Evolutionary conservation across 2,329 filamentous ascomycete genomes (phyloP).

Genomic region (Chaetomium sp.): DNA sequence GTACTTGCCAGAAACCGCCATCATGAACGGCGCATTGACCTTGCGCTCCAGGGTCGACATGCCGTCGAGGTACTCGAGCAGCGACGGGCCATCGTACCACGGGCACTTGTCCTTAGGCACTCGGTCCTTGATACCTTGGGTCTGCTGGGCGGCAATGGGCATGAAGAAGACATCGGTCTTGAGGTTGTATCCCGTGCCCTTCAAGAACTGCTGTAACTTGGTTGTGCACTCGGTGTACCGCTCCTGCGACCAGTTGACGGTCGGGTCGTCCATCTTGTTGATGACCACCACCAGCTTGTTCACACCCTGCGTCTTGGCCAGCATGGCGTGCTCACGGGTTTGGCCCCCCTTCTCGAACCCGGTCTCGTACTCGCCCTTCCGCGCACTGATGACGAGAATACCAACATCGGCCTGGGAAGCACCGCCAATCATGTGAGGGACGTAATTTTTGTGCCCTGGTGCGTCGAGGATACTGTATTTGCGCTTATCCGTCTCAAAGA

Average conservation of each 20-base stretch:
- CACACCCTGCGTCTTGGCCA: conserved; percentile 96
- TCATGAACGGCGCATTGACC: conserved; percentile 99
- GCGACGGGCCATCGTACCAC: conserved; percentile 84
- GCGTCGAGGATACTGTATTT: conserved; percentile 96
- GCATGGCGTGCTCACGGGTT: conserved; percentile 93
- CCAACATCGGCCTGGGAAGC: conserved; percentile 91
- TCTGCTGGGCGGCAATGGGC: conserved; percentile 88
- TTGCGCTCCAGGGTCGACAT: conserved; percentile 94
- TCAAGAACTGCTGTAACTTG: conserved; percentile 82
- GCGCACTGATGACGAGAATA: conserved; percentile 89
- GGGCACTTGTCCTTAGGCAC: conserved; percentile 68
- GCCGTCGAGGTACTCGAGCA: conserved; percentile 89
- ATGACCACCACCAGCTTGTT: conserved; percentile 92
- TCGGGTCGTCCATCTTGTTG: conserved; percentile 99
- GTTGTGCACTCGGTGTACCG: conserved; percentile 89
- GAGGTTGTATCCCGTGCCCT: conserved; percentile 86
- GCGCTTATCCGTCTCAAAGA: conserved; percentile 94
- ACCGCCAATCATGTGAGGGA: conserved; percentile 96
- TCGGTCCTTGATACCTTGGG: conserved; percentile 80
- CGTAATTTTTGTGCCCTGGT: conserved; percentile 95
- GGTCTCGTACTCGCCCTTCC: conserved; percentile 98
- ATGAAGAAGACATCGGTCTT: conserved; percentile 93
- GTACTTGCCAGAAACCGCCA: conserved; percentile 95
- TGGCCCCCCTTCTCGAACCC: conserved; percentile 95
- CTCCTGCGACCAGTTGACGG: conserved; percentile 90